phyloP scores from a whole-genome alignment of 1,284 basidiomycete species.

The Ganoderma lingzhi region DNA sequence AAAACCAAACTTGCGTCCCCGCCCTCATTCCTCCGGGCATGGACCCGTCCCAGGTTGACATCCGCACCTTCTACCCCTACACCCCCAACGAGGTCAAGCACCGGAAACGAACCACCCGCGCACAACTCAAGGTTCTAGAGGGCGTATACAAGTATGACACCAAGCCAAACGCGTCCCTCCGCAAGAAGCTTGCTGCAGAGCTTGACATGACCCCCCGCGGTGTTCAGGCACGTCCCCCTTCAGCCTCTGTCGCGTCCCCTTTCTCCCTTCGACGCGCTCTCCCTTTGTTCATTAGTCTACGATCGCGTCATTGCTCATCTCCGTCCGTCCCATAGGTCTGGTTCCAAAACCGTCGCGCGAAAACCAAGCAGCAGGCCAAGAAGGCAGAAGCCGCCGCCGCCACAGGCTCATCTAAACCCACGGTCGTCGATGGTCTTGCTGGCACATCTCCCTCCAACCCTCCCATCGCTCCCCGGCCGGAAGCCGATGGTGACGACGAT shows the following conservation, averaged over 20 bases:
- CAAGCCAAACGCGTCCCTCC: constrained; percentile 85
- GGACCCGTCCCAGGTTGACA: constrained; percentile 70
- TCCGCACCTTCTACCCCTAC: constrained; percentile 83
- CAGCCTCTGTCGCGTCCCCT: constrained; percentile 41
- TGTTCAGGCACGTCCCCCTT: constrained; percentile 78
- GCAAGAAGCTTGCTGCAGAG: constrained; percentile 81
- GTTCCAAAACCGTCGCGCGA: constrained; percentile 92
- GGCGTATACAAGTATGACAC: constrained; percentile 85
- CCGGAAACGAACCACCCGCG: constrained; percentile 82
- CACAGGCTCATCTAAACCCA: constrained; percentile 13
- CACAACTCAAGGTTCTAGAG: constrained; percentile 89
- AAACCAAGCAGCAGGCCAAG: constrained; percentile 71
- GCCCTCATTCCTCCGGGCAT: constrained; percentile 57
- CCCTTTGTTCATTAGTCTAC: constrained; percentile 10
- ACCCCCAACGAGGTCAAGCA: constrained; percentile 92
- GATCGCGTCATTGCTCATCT: constrained; percentile 17
- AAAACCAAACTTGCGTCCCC: constrained; percentile 50
- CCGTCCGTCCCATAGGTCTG: constrained; percentile 64
- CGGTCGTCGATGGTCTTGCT: not conserved
- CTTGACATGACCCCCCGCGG: constrained; percentile 92
- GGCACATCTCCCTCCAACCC: constrained; percentile 21
- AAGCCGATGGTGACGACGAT: constrained; percentile 24
- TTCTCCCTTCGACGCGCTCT: constrained; percentile 37
- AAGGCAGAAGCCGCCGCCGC: constrained; percentile 37
- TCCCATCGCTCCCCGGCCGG: constrained; percentile 10